Base-by-base conservation (phyloP, 169 alveolate species). In the Babesia ovata region DNA sequence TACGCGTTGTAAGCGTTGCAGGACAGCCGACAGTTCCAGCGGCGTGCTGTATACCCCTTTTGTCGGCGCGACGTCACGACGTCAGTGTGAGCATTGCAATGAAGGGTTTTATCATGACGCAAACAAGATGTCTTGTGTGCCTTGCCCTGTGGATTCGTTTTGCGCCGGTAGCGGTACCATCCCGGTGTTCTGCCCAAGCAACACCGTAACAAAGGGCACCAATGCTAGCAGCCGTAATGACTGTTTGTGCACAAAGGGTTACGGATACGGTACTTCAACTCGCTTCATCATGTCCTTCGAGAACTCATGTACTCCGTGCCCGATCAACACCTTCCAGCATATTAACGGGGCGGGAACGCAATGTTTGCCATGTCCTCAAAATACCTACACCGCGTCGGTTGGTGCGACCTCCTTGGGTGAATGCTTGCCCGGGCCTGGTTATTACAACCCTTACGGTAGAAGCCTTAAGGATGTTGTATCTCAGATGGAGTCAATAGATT, bases 361-460 rank as follows among this genome's bases (percentile, higher is more conserved):
- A 12, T 89, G 93, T 71, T 61, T 89, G 22, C 88, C 75, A 21
- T 89, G 93, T 63, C 93, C 93, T 17, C 42, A 28, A 50, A 52
- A 76, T 48, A 89, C 92, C 21, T 85, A 81, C 63, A 89, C 92
- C 12, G 50, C 54, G 29, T 46, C 69, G 44, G 65, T 58, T 24
- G 91, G 91, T 48, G 49, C 92, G 12, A 56, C 75, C 17, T 85
- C 92, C 21, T 83, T 89, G 67, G 42, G 39, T 7, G 79, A 74
- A 36, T 89, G 93, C 54, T 65, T 89, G 21, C 93, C 93, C 17
- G 70, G 52, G 28, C 86, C 90, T 24, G 92, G 93, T 11, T 82
- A 81, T 49, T 89, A 79, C 69, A 59, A 12, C 33, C 50, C 39
- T 4, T 4, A 48, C 16, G 77, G 70, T 19, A 78, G 54, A 21